Evolutionary conservation across 768 basidiomycete genomes (phyloP), one percentile per base, ranked within the genome.

Genomic region (Mycena galopus): DNA sequence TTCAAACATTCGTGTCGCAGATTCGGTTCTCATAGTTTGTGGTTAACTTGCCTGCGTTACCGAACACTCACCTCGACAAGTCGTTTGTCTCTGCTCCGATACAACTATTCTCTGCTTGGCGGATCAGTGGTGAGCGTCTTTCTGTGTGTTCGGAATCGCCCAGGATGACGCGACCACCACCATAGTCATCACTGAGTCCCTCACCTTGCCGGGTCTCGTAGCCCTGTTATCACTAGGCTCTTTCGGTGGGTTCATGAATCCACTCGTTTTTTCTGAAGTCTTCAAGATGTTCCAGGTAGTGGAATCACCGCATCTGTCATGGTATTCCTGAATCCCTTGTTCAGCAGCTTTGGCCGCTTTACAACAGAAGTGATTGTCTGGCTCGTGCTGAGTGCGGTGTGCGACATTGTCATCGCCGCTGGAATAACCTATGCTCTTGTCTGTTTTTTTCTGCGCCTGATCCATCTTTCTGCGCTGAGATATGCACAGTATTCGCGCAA

Each of bases 41-140:
- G 21, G 4, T 17, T 62, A n/a, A 7, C 30, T n/a, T 59, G 16
- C 25, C 23, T 16, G 23, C 21, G 6, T 19, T 11, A 8, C 8
- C 1, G 1, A 12, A 5, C 2, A 12, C 19, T 37, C 4, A 50
- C 8, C 2, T 37, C n/a, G 4, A 11, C 21, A 51, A 72, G 71
- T 30, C 71, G 3, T 30, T 74, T 10, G 65, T 65, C 4, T 50
- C 73, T 2, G 61, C 60, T 3, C 73, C 73, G 7, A 67, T 74
- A 11, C 73, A 74, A 42, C 12, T 71, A 12, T 74, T 74, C 50
- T 35, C 69, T 14, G 73, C 73, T 0, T 74, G 73, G 73, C 59
- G 73, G 4, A 67, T 74, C 33, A 51, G 53, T 6, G 65, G 71
- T 67, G 37, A 25, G 51, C 16, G 10, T 4, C 2, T n/a, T 0